A percentile compares a stretch with the other conserved stretches of the same genome.
phyloP scores from a whole-genome alignment of 257 asterid species.

The Avicennia marina region DNA sequence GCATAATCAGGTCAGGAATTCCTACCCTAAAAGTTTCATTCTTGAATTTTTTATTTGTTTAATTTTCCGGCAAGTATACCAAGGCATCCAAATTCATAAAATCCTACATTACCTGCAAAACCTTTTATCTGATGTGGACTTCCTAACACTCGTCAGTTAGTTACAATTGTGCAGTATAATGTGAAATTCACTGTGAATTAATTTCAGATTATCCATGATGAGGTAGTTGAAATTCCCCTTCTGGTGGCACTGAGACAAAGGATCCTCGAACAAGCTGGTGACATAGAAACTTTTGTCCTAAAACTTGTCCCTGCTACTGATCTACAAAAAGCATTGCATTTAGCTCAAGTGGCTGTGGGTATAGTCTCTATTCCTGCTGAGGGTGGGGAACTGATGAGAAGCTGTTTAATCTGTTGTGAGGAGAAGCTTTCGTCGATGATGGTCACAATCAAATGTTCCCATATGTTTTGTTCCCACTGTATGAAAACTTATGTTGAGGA shows the following conservation, averaged over 20 bases:
- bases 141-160: too few relatives aligned
- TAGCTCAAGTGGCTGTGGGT: conserved; percentile 89
- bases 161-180: not conserved
- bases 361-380: conserved; percentile 44
- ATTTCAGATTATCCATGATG: conserved; percentile 50
- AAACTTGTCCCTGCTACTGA: conserved; percentile 37
- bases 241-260: conserved; percentile 61
- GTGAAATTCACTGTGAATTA: conserved; percentile 11
- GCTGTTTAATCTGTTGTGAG: conserved; percentile 79
- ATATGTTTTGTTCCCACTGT: conserved; percentile 85
- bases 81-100: too few relatives aligned
- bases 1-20: conserved; percentile 65
- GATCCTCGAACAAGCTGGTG: conserved; percentile 56
- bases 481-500: conserved; percentile 82
- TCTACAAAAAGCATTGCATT: conserved; percentile 41
- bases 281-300: conserved; percentile 54
- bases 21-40: not conserved
- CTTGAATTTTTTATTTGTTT: not conserved
- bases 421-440: conserved; percentile 75
- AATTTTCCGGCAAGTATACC: not conserved
- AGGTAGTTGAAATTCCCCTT: conserved; percentile 64
- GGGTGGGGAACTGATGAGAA: conserved; percentile 39
- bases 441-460: conserved; percentile 71
- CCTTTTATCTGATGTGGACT: too few relatives aligned
- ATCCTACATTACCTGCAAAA: too few relatives aligned